Evolutionary conservation across 2,329 filamentous ascomycete species (phyloP).

Genomic region (Claviceps arundinis): DNA sequence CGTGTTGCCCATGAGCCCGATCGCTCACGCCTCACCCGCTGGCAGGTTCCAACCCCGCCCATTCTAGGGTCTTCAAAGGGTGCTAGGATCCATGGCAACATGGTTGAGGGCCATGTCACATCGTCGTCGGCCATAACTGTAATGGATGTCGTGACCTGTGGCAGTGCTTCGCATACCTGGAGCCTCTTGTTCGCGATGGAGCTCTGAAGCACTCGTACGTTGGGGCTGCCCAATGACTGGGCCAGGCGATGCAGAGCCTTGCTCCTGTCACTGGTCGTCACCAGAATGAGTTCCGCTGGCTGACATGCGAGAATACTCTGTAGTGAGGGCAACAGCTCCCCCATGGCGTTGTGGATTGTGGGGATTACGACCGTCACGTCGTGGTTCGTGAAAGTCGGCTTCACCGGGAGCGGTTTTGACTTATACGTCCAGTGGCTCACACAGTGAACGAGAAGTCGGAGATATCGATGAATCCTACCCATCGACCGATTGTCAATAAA

Average conservation of each 20-base stretch:
- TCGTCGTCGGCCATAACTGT: conserved; percentile 94
- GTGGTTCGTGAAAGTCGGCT: conserved; percentile 63
- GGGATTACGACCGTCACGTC: conserved; percentile 94
- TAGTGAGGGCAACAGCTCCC: conserved; percentile 71
- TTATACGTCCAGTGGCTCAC: conserved; percentile 78
- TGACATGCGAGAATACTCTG: conserved; percentile 60
- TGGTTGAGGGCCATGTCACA: conserved; percentile 77
- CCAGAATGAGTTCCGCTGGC: conserved; percentile 63
- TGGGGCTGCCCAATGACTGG: conserved; percentile 42
- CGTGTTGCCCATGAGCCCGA: conserved; percentile 44
- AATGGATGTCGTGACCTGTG: conserved; percentile 68
- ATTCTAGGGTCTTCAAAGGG: conserved; percentile 77
- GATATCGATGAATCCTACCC: conserved; percentile 69
- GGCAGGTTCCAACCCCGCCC: conserved; percentile 85
- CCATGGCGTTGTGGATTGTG: conserved; percentile 76
- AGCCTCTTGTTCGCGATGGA: conserved; percentile 88
- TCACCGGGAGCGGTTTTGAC: conserved; percentile 68
- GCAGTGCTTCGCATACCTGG: conserved; percentile 84
- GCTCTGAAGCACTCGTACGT: conserved; percentile 62
- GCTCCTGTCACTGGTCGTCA: conserved; percentile 74
- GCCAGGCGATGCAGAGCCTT: conserved; percentile 54
- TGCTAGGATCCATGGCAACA: conserved; percentile 83
- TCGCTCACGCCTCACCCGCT: conserved; percentile 63
- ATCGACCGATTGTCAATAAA: neutral
- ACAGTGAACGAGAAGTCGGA: conserved; percentile 74